Conservation (phyloP, 2,329 filamentous ascomycete species). For the Claviceps quebecensis region DNA sequence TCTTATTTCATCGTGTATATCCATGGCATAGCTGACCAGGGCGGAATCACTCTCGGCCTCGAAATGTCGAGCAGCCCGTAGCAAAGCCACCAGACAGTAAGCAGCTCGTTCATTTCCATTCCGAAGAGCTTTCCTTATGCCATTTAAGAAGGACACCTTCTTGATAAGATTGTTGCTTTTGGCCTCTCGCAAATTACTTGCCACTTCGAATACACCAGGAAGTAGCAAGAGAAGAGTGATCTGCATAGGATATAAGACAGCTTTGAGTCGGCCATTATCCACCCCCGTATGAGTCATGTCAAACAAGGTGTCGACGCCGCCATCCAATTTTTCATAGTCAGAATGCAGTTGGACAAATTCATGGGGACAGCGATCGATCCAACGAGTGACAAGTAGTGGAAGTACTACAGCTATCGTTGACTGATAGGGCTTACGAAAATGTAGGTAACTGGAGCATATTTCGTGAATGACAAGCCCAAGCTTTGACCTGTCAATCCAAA, state of each 20-base stretch:
- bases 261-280: constrained; percentile 41
- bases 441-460: constrained; percentile 51
- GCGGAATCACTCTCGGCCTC: constrained; percentile 47
- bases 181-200: constrained; percentile 50
- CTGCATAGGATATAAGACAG: constrained; percentile 47
- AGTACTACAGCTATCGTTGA: constrained; percentile 47
- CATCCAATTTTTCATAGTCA: constrained; percentile 47
- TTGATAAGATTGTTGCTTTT: constrained; percentile 50
- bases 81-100: constrained; percentile 49
- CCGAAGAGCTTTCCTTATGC: constrained; percentile 45
- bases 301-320: constrained; percentile 51
- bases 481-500: constrained; percentile 51
- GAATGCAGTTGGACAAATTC: constrained; percentile 53
- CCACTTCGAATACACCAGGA: constrained; percentile 57
- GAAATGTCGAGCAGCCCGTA: constrained; percentile 51
- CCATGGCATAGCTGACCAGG: constrained; percentile 52
- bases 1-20: constrained; percentile 54
- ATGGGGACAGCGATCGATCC: constrained; percentile 50
- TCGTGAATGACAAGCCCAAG: constrained; percentile 50
- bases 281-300: constrained; percentile 52
- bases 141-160: constrained; percentile 51
- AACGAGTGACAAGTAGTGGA: constrained; percentile 49
- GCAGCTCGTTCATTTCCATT: constrained; percentile 53
- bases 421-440: constrained; percentile 50
- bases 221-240: constrained; percentile 47